Evolutionary conservation across 2,329 filamentous ascomycete species (phyloP).

Genomic region (Botrytis fragariae): DNA sequence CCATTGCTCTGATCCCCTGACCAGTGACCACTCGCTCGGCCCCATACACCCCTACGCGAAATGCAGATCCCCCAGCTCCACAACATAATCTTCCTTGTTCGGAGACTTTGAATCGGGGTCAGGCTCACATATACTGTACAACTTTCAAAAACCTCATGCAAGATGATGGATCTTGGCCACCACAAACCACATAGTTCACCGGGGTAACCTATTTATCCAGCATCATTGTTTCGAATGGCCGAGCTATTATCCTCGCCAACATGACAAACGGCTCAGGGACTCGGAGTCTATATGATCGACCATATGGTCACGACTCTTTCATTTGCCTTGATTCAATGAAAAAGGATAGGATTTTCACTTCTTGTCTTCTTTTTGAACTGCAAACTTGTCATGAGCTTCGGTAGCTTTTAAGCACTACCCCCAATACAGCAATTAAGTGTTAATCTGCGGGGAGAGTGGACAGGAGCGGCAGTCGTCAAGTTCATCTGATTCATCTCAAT

Average conservation of each 20-base stretch:
- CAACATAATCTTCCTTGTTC: constrained; percentile 6
- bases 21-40: background rate
- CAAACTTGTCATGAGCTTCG: background rate
- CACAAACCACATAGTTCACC: background rate
- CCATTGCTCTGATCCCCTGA: background rate
- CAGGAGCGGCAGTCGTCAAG: background rate
- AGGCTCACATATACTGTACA: background rate
- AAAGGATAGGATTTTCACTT: background rate
- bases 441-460: background rate
- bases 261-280: background rate
- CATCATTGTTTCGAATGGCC: constrained; percentile 4
- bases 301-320: background rate
- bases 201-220: background rate
- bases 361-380: background rate
- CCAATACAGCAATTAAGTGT: background rate
- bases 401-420: background rate
- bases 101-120: background rate
- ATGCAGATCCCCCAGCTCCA: background rate
- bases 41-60: background rate
- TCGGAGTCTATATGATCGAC: background rate
- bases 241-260: background rate
- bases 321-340: background rate
- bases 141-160: constrained; percentile 2
- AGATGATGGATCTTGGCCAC: constrained; percentile 11
- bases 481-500: constrained; percentile 8